Percentiles rank a stretch among this genome's conserved stretches.
phyloP scores from a whole-genome alignment of 257 asterid genomes.

The Anisodus acutangulus region DNA sequence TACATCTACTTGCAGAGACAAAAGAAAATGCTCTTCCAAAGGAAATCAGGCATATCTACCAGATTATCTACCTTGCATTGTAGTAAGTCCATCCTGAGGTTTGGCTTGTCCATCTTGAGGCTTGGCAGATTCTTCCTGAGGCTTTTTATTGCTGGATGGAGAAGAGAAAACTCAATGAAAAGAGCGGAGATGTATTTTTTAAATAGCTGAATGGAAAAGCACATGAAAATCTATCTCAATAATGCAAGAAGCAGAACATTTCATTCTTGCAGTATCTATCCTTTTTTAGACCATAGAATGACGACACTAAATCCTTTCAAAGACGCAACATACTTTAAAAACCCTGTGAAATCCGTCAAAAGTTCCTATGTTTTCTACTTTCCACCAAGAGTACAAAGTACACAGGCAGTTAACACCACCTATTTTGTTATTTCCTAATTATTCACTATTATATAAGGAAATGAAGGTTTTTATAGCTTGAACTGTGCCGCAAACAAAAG shows the following conservation, averaged over 20 bases:
- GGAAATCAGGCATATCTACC: background rate
- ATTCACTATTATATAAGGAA: background rate
- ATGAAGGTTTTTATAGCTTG: background rate
- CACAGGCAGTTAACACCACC: background rate
- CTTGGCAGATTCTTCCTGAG: conserved; percentile 29
- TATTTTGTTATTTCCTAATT: background rate
- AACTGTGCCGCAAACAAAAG: background rate
- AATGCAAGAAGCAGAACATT: background rate
- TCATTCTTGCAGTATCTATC: background rate
- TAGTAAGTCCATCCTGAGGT: conserved; percentile 39
- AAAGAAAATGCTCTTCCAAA: background rate
- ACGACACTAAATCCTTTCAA: background rate
- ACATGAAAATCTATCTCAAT: background rate
- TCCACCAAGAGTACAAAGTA: background rate
- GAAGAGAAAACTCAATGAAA: background rate
- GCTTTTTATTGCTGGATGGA: conserved; percentile 45
- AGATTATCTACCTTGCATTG: conserved; percentile 39
- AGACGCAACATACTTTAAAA: background rate
- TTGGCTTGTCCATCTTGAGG: conserved; percentile 35
- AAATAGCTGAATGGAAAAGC: background rate
- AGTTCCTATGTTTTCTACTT: background rate
- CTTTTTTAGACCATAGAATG: background rate
- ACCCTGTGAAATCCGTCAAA: background rate
- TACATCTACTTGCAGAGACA: background rate
- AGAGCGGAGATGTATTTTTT: background rate